phyloP scores from a whole-genome alignment of 805 yeast species.

The Huiozyma naganishii region DNA sequence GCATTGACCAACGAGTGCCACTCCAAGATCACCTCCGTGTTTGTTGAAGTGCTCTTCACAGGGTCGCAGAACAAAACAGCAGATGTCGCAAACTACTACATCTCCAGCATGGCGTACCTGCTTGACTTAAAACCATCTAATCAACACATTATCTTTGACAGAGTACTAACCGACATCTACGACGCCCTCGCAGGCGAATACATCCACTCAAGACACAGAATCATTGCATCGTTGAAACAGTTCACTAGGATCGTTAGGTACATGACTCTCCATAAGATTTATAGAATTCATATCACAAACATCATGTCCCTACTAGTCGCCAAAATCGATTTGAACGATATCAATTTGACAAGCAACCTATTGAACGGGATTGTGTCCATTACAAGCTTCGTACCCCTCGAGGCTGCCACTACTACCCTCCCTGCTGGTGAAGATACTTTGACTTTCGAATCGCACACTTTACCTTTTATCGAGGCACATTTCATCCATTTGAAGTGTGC shows the following conservation, averaged over 20 bases:
- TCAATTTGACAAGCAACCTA: slow-evolving; percentile 63
- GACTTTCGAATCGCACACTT: slow-evolving; percentile 31
- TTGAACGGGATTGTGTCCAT: slow-evolving; percentile 60
- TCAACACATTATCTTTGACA: slow-evolving; percentile 37
- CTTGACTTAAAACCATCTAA: slow-evolving; percentile 48
- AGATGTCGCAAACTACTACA: slow-evolving; percentile 45
- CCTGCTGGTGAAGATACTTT: slow-evolving; percentile 29
- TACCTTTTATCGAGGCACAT: slow-evolving; percentile 57
- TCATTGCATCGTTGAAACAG: slow-evolving; percentile 59
- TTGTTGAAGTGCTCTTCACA: slow-evolving; percentile 42
- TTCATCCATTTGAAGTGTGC: slow-evolving; percentile 36
- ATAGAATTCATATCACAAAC: slow-evolving; percentile 69
- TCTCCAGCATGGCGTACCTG: slow-evolving; percentile 50
- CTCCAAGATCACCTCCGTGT: slow-evolving; percentile 29
- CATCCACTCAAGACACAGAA: slow-evolving; percentile 70
- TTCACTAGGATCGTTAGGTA: slow-evolving; percentile 55
- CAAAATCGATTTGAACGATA: slow-evolving; percentile 84
- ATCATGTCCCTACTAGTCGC: slow-evolving; percentile 58
- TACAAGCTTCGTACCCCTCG: slow-evolving; percentile 63
- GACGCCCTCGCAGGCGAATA: slow-evolving; percentile 54
- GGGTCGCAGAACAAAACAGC: slow-evolving; percentile 72
- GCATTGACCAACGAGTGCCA: slow-evolving; percentile 28
- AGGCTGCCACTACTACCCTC: slow-evolving; percentile 34
- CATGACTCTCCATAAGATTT: slow-evolving; percentile 52
- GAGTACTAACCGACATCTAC: slow-evolving; percentile 60